Evolutionary conservation across 2,329 filamentous ascomycete genomes (phyloP), one percentile per base, ranked within the genome.

Genomic region (Aureobasidium sp.): DNA sequence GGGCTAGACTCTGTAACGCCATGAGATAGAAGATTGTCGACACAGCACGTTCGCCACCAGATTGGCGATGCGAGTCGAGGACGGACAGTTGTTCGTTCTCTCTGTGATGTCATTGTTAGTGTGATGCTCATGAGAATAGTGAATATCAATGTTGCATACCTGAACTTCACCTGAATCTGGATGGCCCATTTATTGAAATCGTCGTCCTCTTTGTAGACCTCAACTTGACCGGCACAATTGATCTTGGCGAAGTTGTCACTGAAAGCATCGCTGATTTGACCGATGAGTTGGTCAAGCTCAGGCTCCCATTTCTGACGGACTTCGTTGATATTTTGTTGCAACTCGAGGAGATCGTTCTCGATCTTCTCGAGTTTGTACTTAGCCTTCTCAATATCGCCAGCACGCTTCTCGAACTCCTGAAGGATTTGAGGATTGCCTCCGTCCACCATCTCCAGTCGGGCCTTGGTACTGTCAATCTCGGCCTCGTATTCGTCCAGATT

Each of bases 1-100:
- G 89, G 16, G 94, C 93, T 69, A 99, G 86, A 54, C 90, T 90
- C 74, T 99, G 94, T 30, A 99, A 83, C 5, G 94, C 91, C 92
- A 99, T 97, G 62, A 99, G 90, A 77, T 95, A 99, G 81, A 97
- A 99, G 71, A 97, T 96, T 15, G 94, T 99, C 27, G 91, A 96
- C 27, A 99, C 93, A 29, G 94, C 91, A 63, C 94, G 88, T 77
- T 99, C 94, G 66, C 94, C 94, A 69, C 94, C 94, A 1, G 93
- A 97, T 74, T 99, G 94, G 6, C 94, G 90, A 73, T 97, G 92
- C 48, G 90, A 88, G 69, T 96, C 89, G 29, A 99, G 86, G 34
- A 92, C 80, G 64, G 93, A 90, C 5, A 97, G 85, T 3, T 83
- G 84, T 73, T 97, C 94, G 71, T 87, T 85, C 70, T 93, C 88